phyloP scores from a whole-genome alignment of 2,329 filamentous ascomycete species.

The Fusarium poae region DNA sequence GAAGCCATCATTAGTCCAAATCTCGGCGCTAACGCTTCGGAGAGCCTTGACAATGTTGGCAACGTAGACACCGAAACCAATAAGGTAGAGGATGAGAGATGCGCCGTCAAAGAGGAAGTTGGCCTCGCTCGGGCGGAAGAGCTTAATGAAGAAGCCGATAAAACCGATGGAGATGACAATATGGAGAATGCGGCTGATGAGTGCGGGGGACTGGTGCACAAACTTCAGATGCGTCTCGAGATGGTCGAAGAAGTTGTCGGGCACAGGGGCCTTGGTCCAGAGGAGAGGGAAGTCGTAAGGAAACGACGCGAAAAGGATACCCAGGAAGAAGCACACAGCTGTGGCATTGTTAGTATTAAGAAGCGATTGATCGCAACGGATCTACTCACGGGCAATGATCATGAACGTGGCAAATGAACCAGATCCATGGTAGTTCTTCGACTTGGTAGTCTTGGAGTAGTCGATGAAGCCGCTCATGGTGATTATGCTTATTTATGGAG shows the following conservation, averaged over 20 bases:
- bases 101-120: slow-evolving; percentile 96
- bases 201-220: slow-evolving; percentile 88
- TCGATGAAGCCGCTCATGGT: slow-evolving; percentile 60
- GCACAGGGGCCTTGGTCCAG: slow-evolving; percentile 77
- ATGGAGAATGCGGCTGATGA: slow-evolving; percentile 93
- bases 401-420: slow-evolving; percentile 94
- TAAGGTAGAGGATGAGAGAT: slow-evolving; percentile 83
- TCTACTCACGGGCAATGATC: slow-evolving; percentile 88
- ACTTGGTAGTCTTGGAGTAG: slow-evolving; percentile 69
- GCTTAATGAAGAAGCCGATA: slow-evolving; percentile 90
- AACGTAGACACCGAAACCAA: slow-evolving; percentile 92
- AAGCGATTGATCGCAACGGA: slow-evolving; percentile 18
- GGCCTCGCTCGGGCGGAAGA: slow-evolving; percentile 92
- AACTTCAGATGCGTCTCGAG: slow-evolving; percentile 92
- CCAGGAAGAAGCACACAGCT: slow-evolving; percentile 97
- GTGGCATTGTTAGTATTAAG: slow-evolving; percentile 17
- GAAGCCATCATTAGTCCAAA: slow-evolving; percentile 65
- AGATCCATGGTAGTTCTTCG: slow-evolving; percentile 69
- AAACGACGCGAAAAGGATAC: slow-evolving; percentile 95
- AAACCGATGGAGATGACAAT: slow-evolving; percentile 91
- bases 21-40: slow-evolving; percentile 80
- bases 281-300: slow-evolving; percentile 95
- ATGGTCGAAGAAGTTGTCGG: slow-evolving; percentile 80
- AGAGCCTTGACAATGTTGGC: slow-evolving; percentile 97
- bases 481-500: slow-evolving; percentile 33